Evolutionary conservation across 345 rosid genomes (phyloP), one percentile per base, ranked within the genome.

Genomic region (Populus alba): DNA sequence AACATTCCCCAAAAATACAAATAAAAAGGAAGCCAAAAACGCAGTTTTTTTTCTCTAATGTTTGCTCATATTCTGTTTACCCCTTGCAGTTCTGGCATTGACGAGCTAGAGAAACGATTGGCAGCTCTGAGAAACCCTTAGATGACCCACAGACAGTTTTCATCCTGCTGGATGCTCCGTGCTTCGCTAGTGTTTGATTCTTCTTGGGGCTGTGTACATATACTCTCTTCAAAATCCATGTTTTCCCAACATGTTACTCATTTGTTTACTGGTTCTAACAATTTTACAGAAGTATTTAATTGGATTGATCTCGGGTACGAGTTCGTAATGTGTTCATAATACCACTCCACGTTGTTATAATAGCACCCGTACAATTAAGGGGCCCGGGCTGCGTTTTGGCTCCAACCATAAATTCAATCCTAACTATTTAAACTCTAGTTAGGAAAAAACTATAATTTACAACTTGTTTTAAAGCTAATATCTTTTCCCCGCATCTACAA

Each of bases 51-150:
- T 27, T 17, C 22, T 11, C 0, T 41, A 41, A 71, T 61, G 68
- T 29, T 72, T 59, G 25, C 77, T 78, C 47, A 43, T 5, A 38
- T 6, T 72, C 22, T 62, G 15, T n/a, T 68, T 43, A 51, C 16
- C 20, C 29, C 16, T 38, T 81, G 86, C 89, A 95, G 98, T 86
- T 93, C 97, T 78, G 94, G 82, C 70, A 80, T 87, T 20, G 85
- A 87, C 82, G 97, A 90, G 72, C 88, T 95, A 29, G 98, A 95
- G 90, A 88, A 95, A 88, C 91, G 95, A n/a, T 83, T 93, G 93
- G 97, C 95, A 1, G 90, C 98, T 62, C 92, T 95, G 73, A 90
- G 97, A 83, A 91, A 87, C 78, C 85, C 90, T 66, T 90, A 76
- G 74, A 38, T 10, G 65, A 41, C 66, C 15, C 15, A 35, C 41